Base-by-base conservation (phyloP, 1,139 yeast species). In the Magnusiomyces sp. region DNA sequence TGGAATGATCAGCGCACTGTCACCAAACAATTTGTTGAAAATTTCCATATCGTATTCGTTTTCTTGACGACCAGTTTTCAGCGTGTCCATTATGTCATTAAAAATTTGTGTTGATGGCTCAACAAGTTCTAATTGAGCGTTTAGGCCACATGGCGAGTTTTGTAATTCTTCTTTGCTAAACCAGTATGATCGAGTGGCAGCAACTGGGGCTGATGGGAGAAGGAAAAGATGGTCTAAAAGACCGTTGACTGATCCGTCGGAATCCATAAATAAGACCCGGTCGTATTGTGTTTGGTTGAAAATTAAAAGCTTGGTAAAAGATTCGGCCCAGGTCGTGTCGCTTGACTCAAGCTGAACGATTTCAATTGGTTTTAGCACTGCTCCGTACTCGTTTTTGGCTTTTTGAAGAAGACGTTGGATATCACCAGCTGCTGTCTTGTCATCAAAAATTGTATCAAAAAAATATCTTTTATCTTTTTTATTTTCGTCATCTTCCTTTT, bases 1-100 rank as follows among this genome's bases (percentile, higher is more conserved):
- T 2, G 79, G 79, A 37, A 76, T 55, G 1, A 75, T 60, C 1
- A 72, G 69, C 11, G 48, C 43, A 9, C 47, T 46, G 27, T 66
- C 53, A 47, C 66, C 60, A 50, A 71, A 58, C 34, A 62, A 66
- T 49, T 66, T 67, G 61, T 76, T 76, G 43, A 76, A 57, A 2
- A 76, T 61, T 48, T 77, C 80, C 79, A 75, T 74, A 55, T 75
- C 80, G 54, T 71, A 75, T 44, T 75, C 77, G 17, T 62, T 51
- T 0, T n/a, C n/a, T n/a, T n/a, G n/a, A n/a, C n/a, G n/a, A n/a
- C n/a, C n/a, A n/a, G n/a, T n/a, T n/a, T n/a, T n/a, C n/a, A n/a
- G n/a, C n/a, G n/a, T n/a, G n/a, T n/a, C n/a, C 50, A 67, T 52
- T 43, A 76, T 53, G n/a, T 60, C 58, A 3, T 63, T 50, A 55